These are phyloP conservation scores for Sedum album DNA, from an alignment of 164 flowering plant species.

Conservation along the genomic window DNA sequence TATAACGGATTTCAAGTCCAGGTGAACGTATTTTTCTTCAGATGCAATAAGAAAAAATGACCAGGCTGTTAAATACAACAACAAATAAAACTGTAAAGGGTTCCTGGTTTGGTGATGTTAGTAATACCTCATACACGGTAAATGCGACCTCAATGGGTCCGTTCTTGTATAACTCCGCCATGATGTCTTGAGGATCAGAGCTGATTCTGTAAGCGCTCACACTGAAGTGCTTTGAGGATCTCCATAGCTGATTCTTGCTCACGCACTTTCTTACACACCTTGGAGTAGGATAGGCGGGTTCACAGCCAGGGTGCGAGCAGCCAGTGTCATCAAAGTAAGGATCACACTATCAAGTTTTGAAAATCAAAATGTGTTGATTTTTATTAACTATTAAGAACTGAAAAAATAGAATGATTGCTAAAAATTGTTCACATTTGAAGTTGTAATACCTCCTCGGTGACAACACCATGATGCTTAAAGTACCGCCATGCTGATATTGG, in stretches of 20 bases:
- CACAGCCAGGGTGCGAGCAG: conserved; percentile 96
- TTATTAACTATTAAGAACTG: not conserved
- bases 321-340: conserved; percentile 87
- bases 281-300: conserved; percentile 85
- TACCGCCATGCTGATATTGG: conserved; percentile 88
- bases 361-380: not conserved
- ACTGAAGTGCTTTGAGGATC: conserved; percentile 65
- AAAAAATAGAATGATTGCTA: not conserved
- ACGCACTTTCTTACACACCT: conserved; percentile 60
- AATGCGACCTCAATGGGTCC: conserved; percentile 94
- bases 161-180: conserved; percentile 84
- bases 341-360: conserved; percentile 61
- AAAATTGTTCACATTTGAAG: not conserved
- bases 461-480: conserved; percentile 69
- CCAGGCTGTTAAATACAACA: not conserved
- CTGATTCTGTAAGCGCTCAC: conserved; percentile 56
- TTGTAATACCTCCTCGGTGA: conserved; percentile 66
- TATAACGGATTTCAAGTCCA: not conserved
- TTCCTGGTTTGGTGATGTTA: too few species aligned
- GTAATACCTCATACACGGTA: conserved; percentile 83
- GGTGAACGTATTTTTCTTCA: too few species aligned
- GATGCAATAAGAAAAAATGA: not conserved
- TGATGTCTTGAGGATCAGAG: conserved; percentile 51
- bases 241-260: conserved; percentile 59
- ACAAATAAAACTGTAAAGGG: not conserved